Evolutionary conservation across 2,329 filamentous ascomycete genomes (phyloP), one percentile per base, ranked within the genome.

Genomic region (Ascochyta fabae): DNA sequence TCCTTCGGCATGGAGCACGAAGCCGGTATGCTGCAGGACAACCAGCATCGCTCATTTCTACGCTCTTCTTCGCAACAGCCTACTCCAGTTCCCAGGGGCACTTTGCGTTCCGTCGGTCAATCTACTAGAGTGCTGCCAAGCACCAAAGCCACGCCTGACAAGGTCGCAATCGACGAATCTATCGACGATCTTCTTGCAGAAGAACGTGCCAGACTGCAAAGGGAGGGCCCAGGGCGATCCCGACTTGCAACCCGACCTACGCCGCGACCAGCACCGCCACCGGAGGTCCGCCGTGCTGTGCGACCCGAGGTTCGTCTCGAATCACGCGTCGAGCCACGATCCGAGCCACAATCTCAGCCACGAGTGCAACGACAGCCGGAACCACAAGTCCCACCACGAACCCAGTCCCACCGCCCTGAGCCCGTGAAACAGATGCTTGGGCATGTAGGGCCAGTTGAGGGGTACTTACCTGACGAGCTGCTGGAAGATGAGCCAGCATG

Each of bases 1-100:
- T 74, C 71, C 0, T 75, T 72, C 38, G 73, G 73, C 15, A 62
- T 62, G 40, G 53, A 59, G 12, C 71, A 72, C 36, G 73, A 75
- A 49, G 67, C 68, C 34, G 72, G 72, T 4, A 72, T 75, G 69
- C 41, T 69, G 15, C 46, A 46, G 10, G 36, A 50, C 1, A 16
- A 26, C 3, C 43, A 52, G 4, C 39, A 35, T 16, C 34, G 44
- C 39, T 35, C 6, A 26, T 40, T 48, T 15, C 22, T 41, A 19
- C 54, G 48, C 10, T 57, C 54, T 19, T 57, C 54, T 3, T 53
- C 54, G 24, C 48, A 48, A 40, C 44, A 52, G 16, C 48, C 54
- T 10, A 48, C 40, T 4, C 43, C 54, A 22, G 44, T 48, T n/a
- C 43, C 44, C 8, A 33, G 34, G 16, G 34, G 24, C 10, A 47